phyloP scores from a whole-genome alignment of 2,329 filamentous ascomycete species.

The Zasmidium angulare region DNA sequence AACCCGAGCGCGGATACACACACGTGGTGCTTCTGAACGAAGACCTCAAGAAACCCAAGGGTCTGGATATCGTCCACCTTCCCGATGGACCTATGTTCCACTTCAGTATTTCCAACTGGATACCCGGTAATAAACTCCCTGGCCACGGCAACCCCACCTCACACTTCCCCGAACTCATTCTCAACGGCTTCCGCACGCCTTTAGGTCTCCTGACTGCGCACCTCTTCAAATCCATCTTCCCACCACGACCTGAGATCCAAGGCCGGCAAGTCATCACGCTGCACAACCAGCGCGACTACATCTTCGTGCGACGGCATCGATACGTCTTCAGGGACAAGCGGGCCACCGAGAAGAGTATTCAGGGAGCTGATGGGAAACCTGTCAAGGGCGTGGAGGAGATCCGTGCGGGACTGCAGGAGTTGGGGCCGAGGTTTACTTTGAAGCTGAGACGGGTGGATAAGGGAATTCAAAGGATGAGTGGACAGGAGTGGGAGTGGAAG shows the following conservation, averaged over 20 bases:
- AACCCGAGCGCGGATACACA: conserved; percentile 69
- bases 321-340: conserved; percentile 92
- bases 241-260: conserved; percentile 75
- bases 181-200: conserved; percentile 94
- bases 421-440: conserved; percentile 79
- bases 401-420: conserved; percentile 82
- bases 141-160: conserved; percentile 89
- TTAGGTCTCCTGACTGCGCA: conserved; percentile 84
- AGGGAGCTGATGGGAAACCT: conserved; percentile 76
- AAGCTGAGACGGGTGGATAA: conserved; percentile 91
- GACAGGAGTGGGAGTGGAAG: conserved; percentile 96
- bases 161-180: conserved; percentile 83
- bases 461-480: conserved; percentile 73
- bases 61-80: conserved; percentile 79
- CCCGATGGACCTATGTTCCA: conserved; percentile 88
- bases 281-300: conserved; percentile 94
- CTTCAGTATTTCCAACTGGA: conserved; percentile 86
- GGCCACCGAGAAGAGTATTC: conserved; percentile 80
- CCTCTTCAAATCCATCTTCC: conserved; percentile 78
- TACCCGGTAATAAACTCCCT: conserved; percentile 81
- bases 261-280: conserved; percentile 88
- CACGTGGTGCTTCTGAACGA: conserved; percentile 83
- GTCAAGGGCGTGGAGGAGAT: conserved; percentile 84
- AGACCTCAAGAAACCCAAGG: conserved; percentile 80
- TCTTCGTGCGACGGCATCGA: conserved; percentile 85